Base-by-base conservation (phyloP, 2,329 filamentous ascomycete genomes). In the Penicillium griseofulvum region DNA sequence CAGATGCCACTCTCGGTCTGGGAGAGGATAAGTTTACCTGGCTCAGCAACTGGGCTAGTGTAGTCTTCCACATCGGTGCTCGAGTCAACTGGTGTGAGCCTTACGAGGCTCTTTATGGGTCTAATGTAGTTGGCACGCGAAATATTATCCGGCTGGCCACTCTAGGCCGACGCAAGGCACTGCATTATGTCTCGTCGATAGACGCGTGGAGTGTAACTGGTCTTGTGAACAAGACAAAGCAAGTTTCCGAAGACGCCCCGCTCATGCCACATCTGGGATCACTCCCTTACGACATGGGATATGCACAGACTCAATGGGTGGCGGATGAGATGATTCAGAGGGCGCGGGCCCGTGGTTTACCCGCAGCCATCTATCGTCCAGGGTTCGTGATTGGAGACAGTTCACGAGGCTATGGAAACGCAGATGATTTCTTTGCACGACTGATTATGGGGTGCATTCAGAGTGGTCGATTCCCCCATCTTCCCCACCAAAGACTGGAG, bases 281-380 rank as follows among this genome's bases (percentile, higher is more conserved):
- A n/a, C 37, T 61, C 3, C 47, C 33, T 2, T 64, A 94, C 2
- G 84, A 83, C 22, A 93, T 88, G 1, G 90, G 91, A 4, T 95
- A 96, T 64, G 90, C 90, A 1, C 89, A 94, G 71, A 84, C 83
- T 57, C 94, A 96, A 75, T 95, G 90, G 90, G 87, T 82, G 2
- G 80, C 81, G 0, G 83, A 85, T 65, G 79, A 80, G 56, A 79
- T 95, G 48, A 82, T 89, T 14, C 83, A 87, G 26, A 86, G 88
- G 68, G 90, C 90, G 24, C 89, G 89, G 48, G 78, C 77, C 46
- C 82, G 88, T 37, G 90, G 90, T 8, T 82, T 95, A 0, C 76
- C 74, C 2, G 89, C 88, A 9, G 80, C 84, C 24, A 83, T 94
- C 37, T 79, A 94, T 41, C 83, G 91, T 3, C 87, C 91, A 0